These are phyloP conservation scores for Backusella psychrophila DNA, from an alignment of 192 early-diverging fungal species.

Conservation along the genomic window DNA sequence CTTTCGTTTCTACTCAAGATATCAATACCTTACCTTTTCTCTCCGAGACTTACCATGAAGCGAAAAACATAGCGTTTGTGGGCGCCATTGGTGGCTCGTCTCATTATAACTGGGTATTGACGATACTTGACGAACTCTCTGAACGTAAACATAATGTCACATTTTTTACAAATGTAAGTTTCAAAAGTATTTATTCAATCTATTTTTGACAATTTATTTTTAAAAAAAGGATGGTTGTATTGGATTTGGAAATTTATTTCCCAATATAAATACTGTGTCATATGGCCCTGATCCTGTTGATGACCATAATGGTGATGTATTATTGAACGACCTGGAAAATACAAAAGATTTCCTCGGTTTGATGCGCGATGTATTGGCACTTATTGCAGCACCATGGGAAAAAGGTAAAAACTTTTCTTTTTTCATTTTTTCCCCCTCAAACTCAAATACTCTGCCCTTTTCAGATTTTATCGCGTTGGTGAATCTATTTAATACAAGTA, in stretches of 20 bases:
- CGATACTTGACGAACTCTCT: background rate
- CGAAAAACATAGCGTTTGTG: background rate
- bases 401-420: background rate
- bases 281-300: background rate
- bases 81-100: background rate
- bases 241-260: background rate
- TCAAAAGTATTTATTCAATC: background rate
- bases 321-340: background rate
- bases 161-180: slow-evolving; percentile 5
- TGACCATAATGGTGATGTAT: background rate
- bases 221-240: background rate
- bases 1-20: background rate
- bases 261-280: background rate
- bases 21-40: background rate
- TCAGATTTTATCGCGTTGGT: background rate
- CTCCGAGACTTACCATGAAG: background rate
- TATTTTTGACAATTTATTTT: background rate
- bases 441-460: background rate
- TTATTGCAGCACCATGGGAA: background rate
- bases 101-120: background rate
- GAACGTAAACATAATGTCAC: background rate
- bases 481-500: background rate
- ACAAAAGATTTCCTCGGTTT: background rate
- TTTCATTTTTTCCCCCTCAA: no score
- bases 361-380: no score